Evolutionary conservation across 768 basidiomycete genomes (phyloP), one percentile per base, ranked within the genome.

Genomic region (Auricularia sp.): DNA sequence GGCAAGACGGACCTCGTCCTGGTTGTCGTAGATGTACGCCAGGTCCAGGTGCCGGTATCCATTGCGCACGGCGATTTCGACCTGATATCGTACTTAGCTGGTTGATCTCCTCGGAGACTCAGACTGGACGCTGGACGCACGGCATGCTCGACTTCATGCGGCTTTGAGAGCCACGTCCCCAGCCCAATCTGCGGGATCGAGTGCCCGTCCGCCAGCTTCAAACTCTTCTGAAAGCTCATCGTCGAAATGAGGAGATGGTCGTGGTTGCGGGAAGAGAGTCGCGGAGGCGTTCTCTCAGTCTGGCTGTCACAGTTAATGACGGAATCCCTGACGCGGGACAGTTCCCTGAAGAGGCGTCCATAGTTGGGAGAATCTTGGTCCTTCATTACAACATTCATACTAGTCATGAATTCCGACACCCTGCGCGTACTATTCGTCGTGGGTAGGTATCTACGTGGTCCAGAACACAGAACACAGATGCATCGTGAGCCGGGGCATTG

Each of bases 11-110:
- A 76, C 76, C 74, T 88, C 89, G 64, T 84, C 79, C 74, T 92
- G 91, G 74, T 93, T 94, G 67, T 78, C 71, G 75, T 93, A 93
- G 59, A 89, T 78, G 82, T 83, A 82, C 3, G 91, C 92, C 21
- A 90, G 81, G 74, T 95, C 92, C 67, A 95, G 83, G 74, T 95
- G 92, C 61, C 90, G 81, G 73, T 93, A 93, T 1, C 91, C 91
- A 35, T 82, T 81, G 62, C 81, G 78, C 39, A 94, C 80, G 35
- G 92, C 91, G 68, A 80, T 78, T 73, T 89, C 87, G 61, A 90
- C 88, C 90, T 90, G 66, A 51, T 33, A 10, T 47, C 65, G 44
- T 56, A 1, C 61, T 61, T 11, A n/a, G 47, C n/a, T n/a, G 8
- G n/a, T 29, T n/a, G 54, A 23, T 33, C 4, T 33, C 7, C 39